Conservation (phyloP, 208 protist species). For the Leishmania tarentolae region DNA sequence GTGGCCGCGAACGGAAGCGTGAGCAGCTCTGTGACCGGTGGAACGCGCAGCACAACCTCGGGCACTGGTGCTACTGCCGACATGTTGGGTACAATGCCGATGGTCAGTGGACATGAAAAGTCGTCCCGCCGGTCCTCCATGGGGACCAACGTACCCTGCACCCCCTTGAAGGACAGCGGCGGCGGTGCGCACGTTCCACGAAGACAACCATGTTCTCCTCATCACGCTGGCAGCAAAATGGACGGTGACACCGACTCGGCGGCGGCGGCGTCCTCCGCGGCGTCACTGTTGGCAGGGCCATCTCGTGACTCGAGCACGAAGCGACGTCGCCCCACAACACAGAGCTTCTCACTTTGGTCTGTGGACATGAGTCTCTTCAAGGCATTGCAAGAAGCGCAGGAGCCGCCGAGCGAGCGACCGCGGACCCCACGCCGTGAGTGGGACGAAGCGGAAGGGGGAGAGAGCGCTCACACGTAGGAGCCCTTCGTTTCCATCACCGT, state of each 20-base stretch:
- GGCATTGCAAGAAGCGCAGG: constrained; percentile 13
- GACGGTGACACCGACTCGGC: not conserved
- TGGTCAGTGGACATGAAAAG: not conserved
- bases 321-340: constrained; percentile 27
- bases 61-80: not conserved
- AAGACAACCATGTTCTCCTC: not conserved
- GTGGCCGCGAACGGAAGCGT: not conserved
- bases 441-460: not conserved
- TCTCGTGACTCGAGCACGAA: constrained; percentile 25
- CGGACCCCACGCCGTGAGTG: not conserved
- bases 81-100: not conserved
- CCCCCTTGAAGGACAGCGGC: not conserved
- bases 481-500: not conserved
- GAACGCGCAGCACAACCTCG: not conserved
- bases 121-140: not conserved
- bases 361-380: constrained; percentile 29
- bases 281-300: constrained; percentile 10
- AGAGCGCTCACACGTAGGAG: not conserved
- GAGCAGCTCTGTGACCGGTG: not conserved
- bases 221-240: constrained; percentile 1
- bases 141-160: not conserved
- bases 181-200: not conserved
- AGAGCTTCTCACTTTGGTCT: constrained; percentile 32
- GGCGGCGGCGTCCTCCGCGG: constrained; percentile 3
- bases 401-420: not conserved